Base-by-base conservation (phyloP, 2,329 filamentous ascomycete genomes). In the Diplodia seriata region DNA sequence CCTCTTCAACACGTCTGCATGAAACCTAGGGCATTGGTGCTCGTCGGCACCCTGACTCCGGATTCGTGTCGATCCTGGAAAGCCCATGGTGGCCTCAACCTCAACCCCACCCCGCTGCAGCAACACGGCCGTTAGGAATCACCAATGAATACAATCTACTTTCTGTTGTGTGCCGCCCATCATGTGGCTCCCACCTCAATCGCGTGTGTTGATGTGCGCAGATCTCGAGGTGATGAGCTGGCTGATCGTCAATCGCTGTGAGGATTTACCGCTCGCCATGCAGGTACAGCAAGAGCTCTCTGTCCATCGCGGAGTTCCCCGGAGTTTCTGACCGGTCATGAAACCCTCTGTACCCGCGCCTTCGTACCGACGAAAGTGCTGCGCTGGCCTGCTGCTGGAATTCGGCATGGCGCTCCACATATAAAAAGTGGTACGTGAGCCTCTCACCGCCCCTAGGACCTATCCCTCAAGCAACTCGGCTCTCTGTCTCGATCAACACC, bases 341-440 rank as follows among this genome's bases (percentile, higher is more conserved):
- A 36, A 43, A 23, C n/a, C 15, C 14, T 56, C 2, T 47, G 7
- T n/a, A n/a, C 14, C n/a, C 36, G 29, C 26, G 31, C 15, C 43
- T 33, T 63, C 59, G 43, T 51, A 38, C 43, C 47, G 43, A 20
- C 14, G 23, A 40, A 51, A 51, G 18, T 38, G 59, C 47, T 38
- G 59, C 20, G 59, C 40, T 63, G 43, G 43, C 59, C 29, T 51
- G 26, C 64, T 36, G 69, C 71, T 65, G 57, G 67, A 40, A 12
- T 61, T 40, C 65, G 69, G 38, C 68, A 69, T 63, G 67, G 15
- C 38, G 55, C 55, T 61, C 43, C 59, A 68, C 40, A 36, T 47
- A 57, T 43, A 69, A 55, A 61, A 33, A 53, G 43, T 70, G 69
- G 26, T 69, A 70, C 54, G 59, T 53, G 59, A 63, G 43, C 47